Base-by-base conservation (phyloP, 805 yeast genomes). In the Kazachstania africana region DNA sequence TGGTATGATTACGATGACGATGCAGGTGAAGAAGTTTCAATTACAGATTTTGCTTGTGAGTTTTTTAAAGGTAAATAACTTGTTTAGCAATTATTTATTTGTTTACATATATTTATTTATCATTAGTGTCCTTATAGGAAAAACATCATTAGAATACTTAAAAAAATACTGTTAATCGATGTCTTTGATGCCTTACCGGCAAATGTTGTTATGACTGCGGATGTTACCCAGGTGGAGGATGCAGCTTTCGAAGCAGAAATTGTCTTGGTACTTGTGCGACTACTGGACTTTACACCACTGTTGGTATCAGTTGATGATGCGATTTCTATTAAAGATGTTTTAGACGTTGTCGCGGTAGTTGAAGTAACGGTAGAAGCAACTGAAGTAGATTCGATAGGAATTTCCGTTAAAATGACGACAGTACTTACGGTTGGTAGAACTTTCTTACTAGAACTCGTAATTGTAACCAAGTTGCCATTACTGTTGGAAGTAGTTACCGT, bases 1-100 rank as follows among this genome's bases (percentile, higher is more conserved):
- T 87, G 95, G 87, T 91, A 77, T 50, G 98, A 91, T 47, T 91
- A 87, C 50, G 97, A 91, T 53, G 97, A 91, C 35, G 71, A 75
- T 42, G 76, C 79, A 6, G 70, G 73, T 9, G 70, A 63, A 26
- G 96, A 88, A 55, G 95, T 85, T 13, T 72, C 87, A 15, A 68
- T 91, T 12, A 74, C 80, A 1, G 87, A 82, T 3, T 63, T 75
- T n/a, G 49, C 57, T 27, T 87, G 91, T 78, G 70, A 66, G 8
- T 63, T 88, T 26, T 57, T 63, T 6, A 53, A 50, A 27, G 56
- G 53, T 14, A 52, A 51, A 37, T 47, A 40, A 16, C 10, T 9
- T 23, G 6, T 6, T 8, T 8, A 9, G 6, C 13, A 8, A 23
- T 23, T 9, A 16, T 12, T 6, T 15, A 16, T 5, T 16, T 5